Base-by-base conservation (phyloP, 2,329 filamentous ascomycete genomes). In the Simplicillium sp. region DNA sequence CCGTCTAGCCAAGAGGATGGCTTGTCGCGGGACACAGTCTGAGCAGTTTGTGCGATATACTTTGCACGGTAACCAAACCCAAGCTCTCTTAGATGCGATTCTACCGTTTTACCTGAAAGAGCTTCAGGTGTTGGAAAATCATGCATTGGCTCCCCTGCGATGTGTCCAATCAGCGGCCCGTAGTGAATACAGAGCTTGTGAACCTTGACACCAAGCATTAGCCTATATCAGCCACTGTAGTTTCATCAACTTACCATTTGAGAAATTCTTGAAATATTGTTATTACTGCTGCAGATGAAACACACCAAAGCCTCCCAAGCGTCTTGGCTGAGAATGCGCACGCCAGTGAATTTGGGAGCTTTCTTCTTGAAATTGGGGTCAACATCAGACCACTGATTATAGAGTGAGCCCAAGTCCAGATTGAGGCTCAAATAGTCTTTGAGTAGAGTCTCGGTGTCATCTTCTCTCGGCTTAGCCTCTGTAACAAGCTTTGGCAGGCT, bases 261-360 rank as follows among this genome's bases (percentile, higher is more conserved):
- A 5, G 86, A 90, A 58, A 98, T 98, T 32, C 92, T 79, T 2
- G 82, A 75, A 45, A 98, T 98, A 58, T 98, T 96, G 65, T 98
- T 98, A 64, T 98, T 98, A 63, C 88, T 95, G 62, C 89, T 96
- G 71, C 92, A 98, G 48, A 98, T 98, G 62, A 98, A 98, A 42
- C 84, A 82, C 17, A 98, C 70, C 16, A 98, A 70, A 1, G 92
- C 81, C 61, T 98, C 92, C 92, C 94, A 98, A 1, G 90, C 82
- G 67, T 96, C 89, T 65, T 98, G 92, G 52, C 83, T 86, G 35
- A 98, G 67, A 49, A 98, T 96, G 16, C 92, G 81, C 42, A 98
- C 84, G 11, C 94, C 92, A 0, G 83, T 82, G 58, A 98, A 98
- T 42, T 82, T 80, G 0, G 85, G 82, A 0, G 92, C 90, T 50